Evolutionary conservation across 495 filamentous ascomycete genomes (phyloP), one percentile per base, ranked within the genome.

Genomic region (Aspergillus ostianus): DNA sequence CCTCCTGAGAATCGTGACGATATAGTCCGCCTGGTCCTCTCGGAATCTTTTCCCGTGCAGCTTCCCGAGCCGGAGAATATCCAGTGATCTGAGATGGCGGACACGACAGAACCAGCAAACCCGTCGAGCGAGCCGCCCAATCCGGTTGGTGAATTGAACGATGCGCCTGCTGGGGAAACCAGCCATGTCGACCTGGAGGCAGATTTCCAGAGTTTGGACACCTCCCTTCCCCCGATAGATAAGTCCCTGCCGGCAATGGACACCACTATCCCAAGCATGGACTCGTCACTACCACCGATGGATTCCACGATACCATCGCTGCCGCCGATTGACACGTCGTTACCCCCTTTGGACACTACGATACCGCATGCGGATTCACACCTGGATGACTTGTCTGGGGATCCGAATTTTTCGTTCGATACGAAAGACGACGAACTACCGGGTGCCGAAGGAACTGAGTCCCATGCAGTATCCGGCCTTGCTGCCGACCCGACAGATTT

Each of bases 351-450:
- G 70, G 75, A 70, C 60, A 73, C 75, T 49, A 71, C 65, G 12
- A 61, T 75, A 48, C 66, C 74, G 29, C 68, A 29, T 67, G 73
- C 55, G 56, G 64, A 72, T 52, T 46, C 67, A 66, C 60, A 69
- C 59, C 62, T 71, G 57, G 23, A 69, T 68, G 60, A 71, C 70
- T 53, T 55, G 60, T 59, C 67, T 44, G 50, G 66, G 58, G 62
- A 69, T 44, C 51, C 67, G 58, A 53, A 69, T 53, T 67, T 71
- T 85, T 77, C 87, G 80, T 69, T 90, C 85, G 67, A 79, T 79
- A 50, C 82, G 82, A 41, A 77, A 82, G 65, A 79, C 29, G 26
- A 30, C 26, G 56, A 62, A 20, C 36, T 41, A 18, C 18, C 50
- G 44, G 59, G 26, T 19, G 15, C 61, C 27, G 57, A 58, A 44